Conservation (phyloP, 352 stramenopile genomes). For the Pythium phragmitis region DNA sequence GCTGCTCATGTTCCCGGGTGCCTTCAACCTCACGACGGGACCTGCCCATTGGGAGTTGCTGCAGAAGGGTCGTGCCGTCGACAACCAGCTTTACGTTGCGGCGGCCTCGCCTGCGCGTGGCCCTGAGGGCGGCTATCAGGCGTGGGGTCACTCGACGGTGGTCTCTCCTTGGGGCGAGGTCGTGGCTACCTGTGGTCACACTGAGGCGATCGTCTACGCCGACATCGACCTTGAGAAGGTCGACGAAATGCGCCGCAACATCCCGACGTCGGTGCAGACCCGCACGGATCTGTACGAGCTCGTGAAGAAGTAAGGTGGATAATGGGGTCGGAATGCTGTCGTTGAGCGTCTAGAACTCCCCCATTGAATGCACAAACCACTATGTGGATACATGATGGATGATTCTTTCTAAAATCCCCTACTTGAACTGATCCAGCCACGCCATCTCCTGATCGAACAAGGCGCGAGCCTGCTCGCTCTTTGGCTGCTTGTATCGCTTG, state of each 20-base stretch:
- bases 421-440: slow-evolving; percentile 62
- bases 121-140: slow-evolving; percentile 95
- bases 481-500: slow-evolving; percentile 64
- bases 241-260: slow-evolving; percentile 94
- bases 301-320: slow-evolving; percentile 62
- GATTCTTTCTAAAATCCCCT: slow-evolving; percentile 4
- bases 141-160: slow-evolving; percentile 98
- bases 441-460: slow-evolving; percentile 79
- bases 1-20: slow-evolving; percentile 82
- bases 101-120: slow-evolving; percentile 95
- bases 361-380: slow-evolving; percentile 6
- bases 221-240: slow-evolving; percentile 96
- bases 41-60: slow-evolving; percentile 99
- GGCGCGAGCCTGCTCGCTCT: slow-evolving; percentile 55
- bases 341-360: too few relatives aligned
- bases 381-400: neutral
- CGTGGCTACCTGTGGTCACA: slow-evolving; percentile 93
- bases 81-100: slow-evolving; percentile 96
- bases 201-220: slow-evolving; percentile 91
- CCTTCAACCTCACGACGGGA: slow-evolving; percentile 90
- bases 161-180: slow-evolving; percentile 98
- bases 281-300: slow-evolving; percentile 95
- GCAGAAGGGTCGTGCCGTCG: slow-evolving; percentile 93
- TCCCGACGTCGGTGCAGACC: slow-evolving; percentile 95
- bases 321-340: neutral